Evolutionary conservation across 495 filamentous ascomycete genomes (phyloP).

Genomic region (Penicillium pulvis): DNA sequence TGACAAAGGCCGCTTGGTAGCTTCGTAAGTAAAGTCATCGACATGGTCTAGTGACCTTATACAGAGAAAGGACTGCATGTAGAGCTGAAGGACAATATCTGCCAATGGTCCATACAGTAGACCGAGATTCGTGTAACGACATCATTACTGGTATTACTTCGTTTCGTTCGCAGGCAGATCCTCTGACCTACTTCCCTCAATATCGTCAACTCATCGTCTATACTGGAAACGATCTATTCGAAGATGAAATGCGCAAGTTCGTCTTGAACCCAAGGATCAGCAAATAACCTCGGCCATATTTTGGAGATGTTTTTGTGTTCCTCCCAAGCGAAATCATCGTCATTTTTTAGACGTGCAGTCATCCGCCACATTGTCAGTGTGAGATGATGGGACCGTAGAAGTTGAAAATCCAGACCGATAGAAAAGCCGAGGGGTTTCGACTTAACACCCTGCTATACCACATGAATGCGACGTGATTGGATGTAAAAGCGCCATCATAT

Average conservation of each 20-base stretch:
- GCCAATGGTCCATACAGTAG: background rate
- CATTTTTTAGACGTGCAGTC: background rate
- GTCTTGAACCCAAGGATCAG: background rate
- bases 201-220: background rate
- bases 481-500: background rate
- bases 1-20: background rate
- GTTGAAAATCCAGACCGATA: background rate
- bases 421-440: background rate
- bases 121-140: no score
- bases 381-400: background rate
- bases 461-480: background rate
- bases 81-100: background rate
- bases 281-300: background rate
- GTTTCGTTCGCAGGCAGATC: no score
- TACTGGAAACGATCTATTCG: background rate
- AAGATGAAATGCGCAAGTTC: background rate
- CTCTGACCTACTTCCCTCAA: no score
- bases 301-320: background rate
- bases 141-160: no score
- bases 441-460: background rate
- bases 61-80: background rate
- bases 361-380: background rate
- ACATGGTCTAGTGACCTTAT: background rate
- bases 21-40: background rate
- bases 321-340: background rate